Evolutionary conservation across 2,329 filamentous ascomycete genomes (phyloP).

Genomic region (Trichoderma brevicompactum): DNA sequence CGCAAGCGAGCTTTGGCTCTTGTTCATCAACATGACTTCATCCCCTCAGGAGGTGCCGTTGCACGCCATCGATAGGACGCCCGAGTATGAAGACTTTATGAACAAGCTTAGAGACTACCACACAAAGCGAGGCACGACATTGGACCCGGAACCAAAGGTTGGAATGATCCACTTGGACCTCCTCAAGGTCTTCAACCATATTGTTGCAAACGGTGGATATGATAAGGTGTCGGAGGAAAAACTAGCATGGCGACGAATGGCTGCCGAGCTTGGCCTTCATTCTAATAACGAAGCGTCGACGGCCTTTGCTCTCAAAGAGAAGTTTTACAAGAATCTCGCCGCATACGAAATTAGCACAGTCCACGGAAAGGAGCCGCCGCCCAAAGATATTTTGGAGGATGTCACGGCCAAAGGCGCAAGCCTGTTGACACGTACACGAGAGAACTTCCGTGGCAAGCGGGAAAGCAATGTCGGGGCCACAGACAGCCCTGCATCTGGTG

Average conservation of each 20-base stretch:
- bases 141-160: constrained; percentile 82
- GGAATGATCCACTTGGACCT: constrained; percentile 77
- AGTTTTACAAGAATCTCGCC: constrained; percentile 87
- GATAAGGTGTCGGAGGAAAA: constrained; percentile 83
- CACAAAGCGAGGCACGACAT: constrained; percentile 74
- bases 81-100: constrained; percentile 81
- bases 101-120: constrained; percentile 74
- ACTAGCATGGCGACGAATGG: constrained; percentile 82
- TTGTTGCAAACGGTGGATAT: constrained; percentile 79
- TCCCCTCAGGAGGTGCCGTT: constrained; percentile 44
- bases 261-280: constrained; percentile 74
- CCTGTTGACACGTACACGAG: constrained; percentile 76
- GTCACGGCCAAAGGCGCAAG: constrained; percentile 83
- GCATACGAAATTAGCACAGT: constrained; percentile 83
- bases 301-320: constrained; percentile 82
- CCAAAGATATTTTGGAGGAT: constrained; percentile 85
- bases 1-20: neutral
- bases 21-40: constrained; percentile 17
- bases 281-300: constrained; percentile 78
- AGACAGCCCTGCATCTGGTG: constrained; percentile 63
- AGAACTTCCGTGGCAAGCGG: constrained; percentile 67
- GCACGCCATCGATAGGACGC: constrained; percentile 60
- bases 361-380: constrained; percentile 79
- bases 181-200: constrained; percentile 75
- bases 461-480: constrained; percentile 55